Conservation (phyloP, 768 basidiomycete genomes). For the Xerocomus brunneocitrinus region DNA sequence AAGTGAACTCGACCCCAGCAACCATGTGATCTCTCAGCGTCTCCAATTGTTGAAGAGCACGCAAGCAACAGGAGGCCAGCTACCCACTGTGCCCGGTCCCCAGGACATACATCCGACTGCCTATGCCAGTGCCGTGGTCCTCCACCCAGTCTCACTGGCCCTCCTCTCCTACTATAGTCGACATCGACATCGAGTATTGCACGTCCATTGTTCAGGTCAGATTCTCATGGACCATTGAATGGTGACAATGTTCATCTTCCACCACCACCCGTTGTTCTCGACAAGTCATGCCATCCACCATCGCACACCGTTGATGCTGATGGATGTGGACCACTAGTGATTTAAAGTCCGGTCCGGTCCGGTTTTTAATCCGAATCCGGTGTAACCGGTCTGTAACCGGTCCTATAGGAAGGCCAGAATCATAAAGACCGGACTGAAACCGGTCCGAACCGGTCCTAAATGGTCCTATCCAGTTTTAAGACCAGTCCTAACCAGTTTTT, state of each 20-base stretch:
- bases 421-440: too few species aligned
- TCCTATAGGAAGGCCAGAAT: too few species aligned
- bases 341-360: too few species aligned
- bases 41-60: conserved; percentile 75
- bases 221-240: conserved; percentile 55
- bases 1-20: conserved; percentile 86
- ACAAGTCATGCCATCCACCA: conserved; percentile 64
- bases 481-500: too few species aligned
- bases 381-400: too few species aligned
- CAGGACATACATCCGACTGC: conserved; percentile 96
- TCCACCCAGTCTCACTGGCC: conserved; percentile 63
- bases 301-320: conserved; percentile 69
- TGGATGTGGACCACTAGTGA: conserved; percentile 66
- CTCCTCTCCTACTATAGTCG: conserved; percentile 59
- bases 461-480: too few species aligned
- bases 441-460: too few species aligned
- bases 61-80: conserved; percentile 64
- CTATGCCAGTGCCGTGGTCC: conserved; percentile 78
- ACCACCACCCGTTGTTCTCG: conserved; percentile 68
- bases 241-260: conserved; percentile 46
- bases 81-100: conserved; percentile 86
- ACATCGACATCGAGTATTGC: conserved; percentile 20
- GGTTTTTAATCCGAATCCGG: too few species aligned
- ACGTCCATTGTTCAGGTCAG: conserved; percentile 56
- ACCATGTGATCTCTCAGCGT: conserved; percentile 77